A percentile compares a stretch with the other conserved stretches of the same genome.
Conservation (phyloP, 345 rosid species). For the Citrus sp. region DNA sequence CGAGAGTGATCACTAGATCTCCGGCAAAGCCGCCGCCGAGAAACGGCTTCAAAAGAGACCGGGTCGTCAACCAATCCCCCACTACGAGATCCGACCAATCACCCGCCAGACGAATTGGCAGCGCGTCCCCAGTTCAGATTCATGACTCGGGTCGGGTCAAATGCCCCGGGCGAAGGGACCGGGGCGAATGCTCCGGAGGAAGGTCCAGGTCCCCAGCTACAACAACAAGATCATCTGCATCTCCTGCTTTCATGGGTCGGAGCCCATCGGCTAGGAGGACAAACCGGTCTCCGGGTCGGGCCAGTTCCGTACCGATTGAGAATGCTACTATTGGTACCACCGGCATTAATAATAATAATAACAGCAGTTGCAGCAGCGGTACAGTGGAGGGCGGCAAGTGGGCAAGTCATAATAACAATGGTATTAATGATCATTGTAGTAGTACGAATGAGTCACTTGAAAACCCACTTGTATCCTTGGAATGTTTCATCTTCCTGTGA, state of each 20-base stretch:
- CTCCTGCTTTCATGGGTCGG: conserved; percentile 28
- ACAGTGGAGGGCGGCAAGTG: conserved; percentile 12
- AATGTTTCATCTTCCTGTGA: conserved; percentile 86
- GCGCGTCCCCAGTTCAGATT: conserved; percentile 34
- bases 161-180: conserved; percentile 39
- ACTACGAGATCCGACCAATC: conserved; percentile 49
- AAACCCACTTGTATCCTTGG: conserved; percentile 81
- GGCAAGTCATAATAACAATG: conserved; percentile 9
- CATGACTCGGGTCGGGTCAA: conserved; percentile 16
- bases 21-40: conserved; percentile 41
- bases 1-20: conserved; percentile 34
- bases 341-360: background rate
- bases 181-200: conserved; percentile 61
- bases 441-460: conserved; percentile 54
- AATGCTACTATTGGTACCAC: background rate
- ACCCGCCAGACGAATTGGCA: conserved; percentile 34
- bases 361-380: too few relatives aligned
- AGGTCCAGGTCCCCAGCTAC: conserved; percentile 67
- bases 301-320: conserved; percentile 29
- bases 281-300: conserved; percentile 65
- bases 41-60: conserved; percentile 21
- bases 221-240: conserved; percentile 46
- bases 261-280: conserved; percentile 46
- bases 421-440: background rate
- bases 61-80: conserved; percentile 47